These are phyloP conservation scores for Colletotrichum melonis DNA, from an alignment of 2,329 filamentous ascomycete species.

Conservation along the genomic window DNA sequence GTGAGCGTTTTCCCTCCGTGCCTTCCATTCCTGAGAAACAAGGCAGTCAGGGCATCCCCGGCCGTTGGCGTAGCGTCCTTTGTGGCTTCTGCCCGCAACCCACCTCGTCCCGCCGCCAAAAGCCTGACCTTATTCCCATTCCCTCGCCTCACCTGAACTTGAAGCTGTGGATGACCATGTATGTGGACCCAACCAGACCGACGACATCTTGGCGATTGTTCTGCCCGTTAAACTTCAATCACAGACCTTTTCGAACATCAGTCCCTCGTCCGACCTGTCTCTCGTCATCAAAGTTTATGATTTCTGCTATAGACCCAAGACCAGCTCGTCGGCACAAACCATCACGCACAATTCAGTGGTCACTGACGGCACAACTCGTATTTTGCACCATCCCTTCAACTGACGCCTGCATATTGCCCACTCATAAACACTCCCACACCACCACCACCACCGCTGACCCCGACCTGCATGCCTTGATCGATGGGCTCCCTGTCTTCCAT, in stretches of 20 bases:
- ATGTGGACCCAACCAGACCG: background rate
- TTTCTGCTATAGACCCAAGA: background rate
- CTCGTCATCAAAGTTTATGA: background rate
- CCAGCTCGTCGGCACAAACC: background rate
- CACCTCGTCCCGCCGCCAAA: background rate
- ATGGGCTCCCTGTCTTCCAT: background rate
- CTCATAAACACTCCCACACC: constrained; percentile 8
- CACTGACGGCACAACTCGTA: constrained; percentile 20
- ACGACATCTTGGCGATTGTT: background rate
- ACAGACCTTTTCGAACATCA: background rate
- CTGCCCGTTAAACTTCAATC: constrained; percentile 3
- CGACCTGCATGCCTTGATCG: constrained; percentile 14
- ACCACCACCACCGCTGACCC: background rate
- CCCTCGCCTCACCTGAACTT: constrained; percentile 27
- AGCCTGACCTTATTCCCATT: background rate
- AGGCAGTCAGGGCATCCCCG: background rate
- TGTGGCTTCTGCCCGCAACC: background rate
- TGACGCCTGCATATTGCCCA: constrained; percentile 30
- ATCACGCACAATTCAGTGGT: constrained; percentile 7
- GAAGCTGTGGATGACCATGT: constrained; percentile 16
- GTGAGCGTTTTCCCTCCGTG: background rate
- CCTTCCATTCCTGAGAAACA: background rate
- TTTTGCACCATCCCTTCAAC: constrained; percentile 24
- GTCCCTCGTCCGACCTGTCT: background rate
- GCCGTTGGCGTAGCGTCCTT: constrained; percentile 4